phyloP scores from a whole-genome alignment of 345 rosid species.

The Firmiana major region DNA sequence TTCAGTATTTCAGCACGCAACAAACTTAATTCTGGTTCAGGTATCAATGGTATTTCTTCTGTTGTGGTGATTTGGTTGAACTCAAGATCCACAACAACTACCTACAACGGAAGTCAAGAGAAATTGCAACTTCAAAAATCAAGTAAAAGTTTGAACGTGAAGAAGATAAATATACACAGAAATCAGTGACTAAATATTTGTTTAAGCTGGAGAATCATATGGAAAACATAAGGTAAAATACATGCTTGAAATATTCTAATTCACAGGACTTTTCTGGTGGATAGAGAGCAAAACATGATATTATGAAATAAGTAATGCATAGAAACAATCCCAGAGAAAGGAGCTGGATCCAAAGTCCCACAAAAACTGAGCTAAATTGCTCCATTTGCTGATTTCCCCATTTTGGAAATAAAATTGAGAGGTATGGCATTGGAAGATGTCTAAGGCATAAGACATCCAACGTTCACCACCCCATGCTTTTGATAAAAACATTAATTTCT shows the following conservation, averaged over 20 bases:
- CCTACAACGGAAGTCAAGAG: conserved; percentile 44
- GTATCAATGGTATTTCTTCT: conserved; percentile 90
- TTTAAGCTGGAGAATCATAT: background rate
- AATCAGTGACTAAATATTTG: background rate
- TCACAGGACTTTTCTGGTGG: background rate
- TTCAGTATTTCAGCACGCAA: conserved; percentile 74
- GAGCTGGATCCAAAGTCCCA: background rate
- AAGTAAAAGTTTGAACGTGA: background rate
- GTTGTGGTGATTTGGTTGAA: conserved; percentile 75
- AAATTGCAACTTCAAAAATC: background rate
- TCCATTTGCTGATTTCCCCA: background rate
- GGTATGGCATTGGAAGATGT: background rate
- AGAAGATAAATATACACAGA: background rate
- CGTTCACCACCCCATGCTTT: background rate
- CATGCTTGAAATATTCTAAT: background rate
- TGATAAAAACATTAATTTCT: background rate
- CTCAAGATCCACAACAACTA: conserved; percentile 96
- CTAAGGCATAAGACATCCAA: background rate
- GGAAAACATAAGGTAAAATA: background rate
- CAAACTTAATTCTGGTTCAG: conserved; percentile 89
- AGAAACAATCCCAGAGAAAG: background rate
- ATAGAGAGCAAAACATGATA: background rate
- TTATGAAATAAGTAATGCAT: background rate
- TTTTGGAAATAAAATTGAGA: background rate
- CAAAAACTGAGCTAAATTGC: background rate